phyloP scores from a whole-genome alignment of 345 rosid genomes.

The Boechera divaricarpa region DNA sequence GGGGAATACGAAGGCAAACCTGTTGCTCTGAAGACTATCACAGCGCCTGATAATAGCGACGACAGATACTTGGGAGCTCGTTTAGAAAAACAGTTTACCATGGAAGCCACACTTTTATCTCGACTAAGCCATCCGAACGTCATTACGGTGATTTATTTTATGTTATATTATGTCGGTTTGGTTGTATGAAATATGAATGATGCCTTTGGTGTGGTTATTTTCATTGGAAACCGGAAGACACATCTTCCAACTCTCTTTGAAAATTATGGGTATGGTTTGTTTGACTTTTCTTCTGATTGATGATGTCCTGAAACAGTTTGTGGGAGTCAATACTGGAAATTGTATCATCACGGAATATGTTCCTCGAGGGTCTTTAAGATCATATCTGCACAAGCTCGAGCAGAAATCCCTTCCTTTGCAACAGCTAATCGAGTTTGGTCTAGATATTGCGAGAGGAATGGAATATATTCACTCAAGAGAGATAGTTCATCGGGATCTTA shows the following conservation, averaged over 20 bases:
- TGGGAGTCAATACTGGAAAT: slow-evolving; percentile 60
- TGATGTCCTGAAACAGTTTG: slow-evolving; percentile 51
- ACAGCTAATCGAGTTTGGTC: slow-evolving; percentile 57
- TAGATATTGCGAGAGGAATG: slow-evolving; percentile 87
- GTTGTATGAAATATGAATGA: not conserved
- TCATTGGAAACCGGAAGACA: not conserved
- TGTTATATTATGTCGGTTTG: not conserved
- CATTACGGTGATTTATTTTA: slow-evolving; percentile 61
- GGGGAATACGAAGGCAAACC: slow-evolving; percentile 73
- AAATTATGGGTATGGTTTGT: slow-evolving; percentile 8
- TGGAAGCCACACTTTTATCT: slow-evolving; percentile 74
- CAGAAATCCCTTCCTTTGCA: slow-evolving; percentile 58
- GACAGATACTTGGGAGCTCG: slow-evolving; percentile 58
- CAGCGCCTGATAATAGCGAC: slow-evolving; percentile 63
- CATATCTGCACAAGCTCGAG: slow-evolving; percentile 75
- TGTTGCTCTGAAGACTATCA: slow-evolving; percentile 78
- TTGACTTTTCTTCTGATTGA: not conserved
- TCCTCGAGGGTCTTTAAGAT: slow-evolving; percentile 72
- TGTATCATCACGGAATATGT: slow-evolving; percentile 66
- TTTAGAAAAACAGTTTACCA: slow-evolving; percentile 68
- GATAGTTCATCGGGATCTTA: slow-evolving; percentile 86
- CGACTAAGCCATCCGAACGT: slow-evolving; percentile 69
- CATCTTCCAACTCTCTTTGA: not conserved
- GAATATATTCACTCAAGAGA: slow-evolving; percentile 78
- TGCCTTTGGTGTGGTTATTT: slow-evolving; percentile 3